Evolutionary conservation across 441 rosid species (phyloP).

Genomic region (Oxalis stricta): DNA sequence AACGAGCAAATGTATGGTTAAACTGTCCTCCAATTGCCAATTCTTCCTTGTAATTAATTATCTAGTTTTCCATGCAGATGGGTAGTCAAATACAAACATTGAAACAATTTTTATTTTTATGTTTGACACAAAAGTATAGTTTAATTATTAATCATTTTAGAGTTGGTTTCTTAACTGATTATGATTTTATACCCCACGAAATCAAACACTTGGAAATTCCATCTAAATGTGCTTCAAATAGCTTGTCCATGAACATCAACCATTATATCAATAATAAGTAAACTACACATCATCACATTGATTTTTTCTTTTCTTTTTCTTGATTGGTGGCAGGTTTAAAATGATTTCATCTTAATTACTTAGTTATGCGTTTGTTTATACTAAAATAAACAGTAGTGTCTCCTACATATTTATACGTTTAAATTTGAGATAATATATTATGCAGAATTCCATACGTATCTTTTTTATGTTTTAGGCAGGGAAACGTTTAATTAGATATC

Average conservation of each 20-base stretch:
- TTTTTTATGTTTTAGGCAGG: too few species aligned
- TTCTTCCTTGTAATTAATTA: too few species aligned
- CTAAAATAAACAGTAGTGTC: too few species aligned
- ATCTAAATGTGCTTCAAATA: slow-evolving; percentile 14
- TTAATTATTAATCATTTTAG: slow-evolving; percentile 9
- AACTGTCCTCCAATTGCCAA: slow-evolving; percentile 21
- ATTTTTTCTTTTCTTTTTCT: slow-evolving; percentile 6
- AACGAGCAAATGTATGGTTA: slow-evolving; percentile 28
- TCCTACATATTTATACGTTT: too few species aligned
- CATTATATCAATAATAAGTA: slow-evolving; percentile 10
- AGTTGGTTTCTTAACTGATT: slow-evolving; percentile 36
- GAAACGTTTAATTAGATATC: too few species aligned
- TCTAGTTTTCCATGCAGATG: slow-evolving; percentile 43
- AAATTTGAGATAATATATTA: too few species aligned
- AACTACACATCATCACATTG: slow-evolving; percentile 5
- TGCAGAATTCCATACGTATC: too few species aligned
- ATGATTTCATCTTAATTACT: too few species aligned
- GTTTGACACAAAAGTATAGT: not conserved
- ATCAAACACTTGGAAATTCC: slow-evolving; percentile 24
- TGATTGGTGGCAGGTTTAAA: slow-evolving; percentile 11
- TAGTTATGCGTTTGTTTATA: too few species aligned
- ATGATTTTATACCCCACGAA: slow-evolving; percentile 43
- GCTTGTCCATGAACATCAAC: slow-evolving; percentile 17
- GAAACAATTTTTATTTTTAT: slow-evolving; percentile 1
- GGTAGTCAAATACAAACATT: slow-evolving; percentile 30